Conservation (phyloP, 2,329 filamentous ascomycete species). For the Cyphellophora europaea region DNA sequence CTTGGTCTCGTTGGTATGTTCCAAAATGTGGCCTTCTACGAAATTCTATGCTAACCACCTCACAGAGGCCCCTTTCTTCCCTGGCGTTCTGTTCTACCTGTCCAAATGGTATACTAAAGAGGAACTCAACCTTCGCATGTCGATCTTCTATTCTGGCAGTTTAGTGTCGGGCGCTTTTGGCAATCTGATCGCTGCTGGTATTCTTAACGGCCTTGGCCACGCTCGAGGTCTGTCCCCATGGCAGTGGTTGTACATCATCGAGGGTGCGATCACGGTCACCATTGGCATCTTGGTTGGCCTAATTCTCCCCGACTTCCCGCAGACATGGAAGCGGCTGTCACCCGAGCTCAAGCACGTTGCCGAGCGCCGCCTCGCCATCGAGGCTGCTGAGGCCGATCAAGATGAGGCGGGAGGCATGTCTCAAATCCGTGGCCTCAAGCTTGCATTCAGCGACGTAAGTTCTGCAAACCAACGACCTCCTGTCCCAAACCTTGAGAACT, state of each 20-base stretch:
- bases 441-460: constrained; percentile 37
- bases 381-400: constrained; percentile 39
- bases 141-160: constrained; percentile 44
- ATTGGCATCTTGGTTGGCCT: constrained; percentile 24
- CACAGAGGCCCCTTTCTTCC: constrained; percentile 35
- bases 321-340: constrained; percentile 33
- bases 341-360: constrained; percentile 39
- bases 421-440: constrained; percentile 41
- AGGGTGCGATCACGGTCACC: constrained; percentile 26
- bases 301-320: constrained; percentile 27
- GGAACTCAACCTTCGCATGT: constrained; percentile 41
- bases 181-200: constrained; percentile 44
- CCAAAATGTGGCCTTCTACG: constrained; percentile 38
- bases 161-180: constrained; percentile 43
- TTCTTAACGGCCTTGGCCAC: constrained; percentile 31
- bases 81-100: constrained; percentile 39
- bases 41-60: no score
- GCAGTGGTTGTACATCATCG: constrained; percentile 33
- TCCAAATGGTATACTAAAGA: constrained; percentile 44
- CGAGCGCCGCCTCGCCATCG: constrained; percentile 40
- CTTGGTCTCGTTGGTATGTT: constrained; percentile 30
- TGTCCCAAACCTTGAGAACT: no score
- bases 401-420: constrained; percentile 39
- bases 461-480: no score
- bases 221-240: constrained; percentile 27